These are phyloP conservation scores for Didymella pinodella DNA, from an alignment of 2,329 filamentous ascomycete genomes.

Conservation along the genomic window DNA sequence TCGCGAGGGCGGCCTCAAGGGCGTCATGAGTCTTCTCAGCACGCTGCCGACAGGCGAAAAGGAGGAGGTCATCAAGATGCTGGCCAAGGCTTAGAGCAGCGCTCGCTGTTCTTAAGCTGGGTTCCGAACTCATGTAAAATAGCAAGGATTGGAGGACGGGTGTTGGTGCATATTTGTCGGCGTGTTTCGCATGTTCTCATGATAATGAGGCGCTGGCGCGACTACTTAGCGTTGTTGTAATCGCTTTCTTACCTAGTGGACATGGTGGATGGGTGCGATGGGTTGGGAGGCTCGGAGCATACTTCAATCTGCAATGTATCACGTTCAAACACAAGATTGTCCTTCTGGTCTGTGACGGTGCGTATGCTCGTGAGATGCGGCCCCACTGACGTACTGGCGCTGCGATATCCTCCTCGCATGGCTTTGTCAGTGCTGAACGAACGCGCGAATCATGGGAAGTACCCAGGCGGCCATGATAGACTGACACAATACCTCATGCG, in stretches of 20 bases:
- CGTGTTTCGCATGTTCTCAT: conserved; percentile 3
- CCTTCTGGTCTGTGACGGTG: background rate
- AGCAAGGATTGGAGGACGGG: background rate
- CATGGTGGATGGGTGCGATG: background rate
- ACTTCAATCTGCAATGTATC: conserved; percentile 3
- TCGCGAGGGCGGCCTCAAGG: conserved; percentile 77
- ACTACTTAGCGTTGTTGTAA: conserved; percentile 13
- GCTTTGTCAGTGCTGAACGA: too few species aligned
- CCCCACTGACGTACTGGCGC: background rate
- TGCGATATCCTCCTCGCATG: too few species aligned
- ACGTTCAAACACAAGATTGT: conserved; percentile 2
- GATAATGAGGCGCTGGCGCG: conserved; percentile 1
- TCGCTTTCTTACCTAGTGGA: conserved; percentile 8
- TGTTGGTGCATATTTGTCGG: conserved; percentile 14
- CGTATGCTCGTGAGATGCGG: too few species aligned
- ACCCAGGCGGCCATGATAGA: too few species aligned
- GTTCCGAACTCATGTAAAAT: conserved; percentile 7
- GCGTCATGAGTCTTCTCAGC: conserved; percentile 82
- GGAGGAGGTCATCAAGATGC: conserved; percentile 75
- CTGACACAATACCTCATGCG: too few species aligned
- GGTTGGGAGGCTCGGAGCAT: conserved; percentile 20
- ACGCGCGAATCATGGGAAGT: too few species aligned
- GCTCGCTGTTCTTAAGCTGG: background rate
- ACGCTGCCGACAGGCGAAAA: conserved; percentile 89
- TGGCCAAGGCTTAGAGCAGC: conserved; percentile 52